phyloP scores from a whole-genome alignment of 2,329 filamentous ascomycete species.

The Exophiala viscosa region DNA sequence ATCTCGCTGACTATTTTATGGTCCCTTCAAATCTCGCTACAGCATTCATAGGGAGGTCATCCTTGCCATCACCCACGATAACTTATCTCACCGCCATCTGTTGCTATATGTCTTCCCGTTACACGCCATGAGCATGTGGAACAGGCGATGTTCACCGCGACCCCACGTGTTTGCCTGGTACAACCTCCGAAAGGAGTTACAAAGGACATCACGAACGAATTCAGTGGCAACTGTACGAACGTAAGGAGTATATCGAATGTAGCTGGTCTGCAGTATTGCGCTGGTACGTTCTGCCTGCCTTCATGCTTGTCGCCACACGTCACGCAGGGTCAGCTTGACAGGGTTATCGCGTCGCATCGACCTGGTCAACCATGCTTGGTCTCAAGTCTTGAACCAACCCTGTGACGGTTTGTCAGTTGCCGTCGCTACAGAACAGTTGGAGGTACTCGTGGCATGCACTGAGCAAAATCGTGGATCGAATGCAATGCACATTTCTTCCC shows the following conservation, averaged over 20 bases:
- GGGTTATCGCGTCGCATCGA: too few species aligned
- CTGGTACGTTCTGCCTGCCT: too few species aligned
- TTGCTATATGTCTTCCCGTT: neutral
- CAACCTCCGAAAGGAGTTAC: neutral
- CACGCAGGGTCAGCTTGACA: too few species aligned
- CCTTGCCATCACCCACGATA: too few species aligned
- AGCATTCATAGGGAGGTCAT: too few species aligned
- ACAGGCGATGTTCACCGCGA: conserved; percentile 5
- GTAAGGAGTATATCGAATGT: too few species aligned
- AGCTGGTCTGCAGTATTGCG: too few species aligned
- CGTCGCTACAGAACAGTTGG: neutral
- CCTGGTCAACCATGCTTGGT: neutral
- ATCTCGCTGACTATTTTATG: neutral
- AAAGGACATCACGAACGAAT: neutral
- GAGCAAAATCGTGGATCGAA: neutral
- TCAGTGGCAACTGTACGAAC: conserved; percentile 4
- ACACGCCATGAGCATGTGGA: neutral
- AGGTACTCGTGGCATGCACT: neutral
- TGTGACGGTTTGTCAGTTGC: neutral
- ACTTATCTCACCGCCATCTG: too few species aligned
- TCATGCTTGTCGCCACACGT: too few species aligned
- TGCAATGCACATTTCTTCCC: neutral
- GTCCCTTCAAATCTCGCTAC: neutral
- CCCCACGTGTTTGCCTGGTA: conserved; percentile 6
- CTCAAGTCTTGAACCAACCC: neutral